A percentile compares a stretch with the other conserved stretches of the same genome.
phyloP scores from a whole-genome alignment of 2,329 filamentous ascomycete species.

The Alternaria hordeiaustralica region DNA sequence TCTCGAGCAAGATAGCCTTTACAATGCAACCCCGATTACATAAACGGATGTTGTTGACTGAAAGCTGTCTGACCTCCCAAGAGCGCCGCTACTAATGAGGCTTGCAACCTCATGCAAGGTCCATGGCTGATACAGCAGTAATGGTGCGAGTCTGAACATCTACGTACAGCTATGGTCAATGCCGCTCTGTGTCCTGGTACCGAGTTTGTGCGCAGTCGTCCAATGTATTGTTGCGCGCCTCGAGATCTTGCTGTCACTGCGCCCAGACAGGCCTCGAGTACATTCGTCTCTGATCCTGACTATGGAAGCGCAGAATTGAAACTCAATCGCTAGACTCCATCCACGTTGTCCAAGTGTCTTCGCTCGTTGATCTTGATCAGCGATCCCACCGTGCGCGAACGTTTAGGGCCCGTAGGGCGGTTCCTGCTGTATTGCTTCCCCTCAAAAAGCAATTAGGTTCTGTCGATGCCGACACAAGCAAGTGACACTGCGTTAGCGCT shows the following conservation, averaged over 20 bases:
- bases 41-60: background rate
- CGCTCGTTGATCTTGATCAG: background rate
- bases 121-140: background rate
- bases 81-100: background rate
- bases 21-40: background rate
- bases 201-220: background rate
- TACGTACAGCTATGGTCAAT: background rate
- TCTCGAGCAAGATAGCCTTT: background rate
- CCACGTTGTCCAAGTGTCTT: background rate
- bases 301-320: background rate
- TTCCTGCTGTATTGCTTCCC: background rate
- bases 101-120: background rate
- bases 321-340: background rate
- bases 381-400: background rate
- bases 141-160: background rate
- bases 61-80: background rate
- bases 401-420: background rate
- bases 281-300: background rate
- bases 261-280: background rate
- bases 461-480: background rate
- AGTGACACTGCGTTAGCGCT: background rate
- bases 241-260: background rate
- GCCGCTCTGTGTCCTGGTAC: background rate
- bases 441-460: background rate
- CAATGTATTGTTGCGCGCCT: background rate